phyloP scores from a whole-genome alignment of 257 asterid species.

The Solanum habrochaites region DNA sequence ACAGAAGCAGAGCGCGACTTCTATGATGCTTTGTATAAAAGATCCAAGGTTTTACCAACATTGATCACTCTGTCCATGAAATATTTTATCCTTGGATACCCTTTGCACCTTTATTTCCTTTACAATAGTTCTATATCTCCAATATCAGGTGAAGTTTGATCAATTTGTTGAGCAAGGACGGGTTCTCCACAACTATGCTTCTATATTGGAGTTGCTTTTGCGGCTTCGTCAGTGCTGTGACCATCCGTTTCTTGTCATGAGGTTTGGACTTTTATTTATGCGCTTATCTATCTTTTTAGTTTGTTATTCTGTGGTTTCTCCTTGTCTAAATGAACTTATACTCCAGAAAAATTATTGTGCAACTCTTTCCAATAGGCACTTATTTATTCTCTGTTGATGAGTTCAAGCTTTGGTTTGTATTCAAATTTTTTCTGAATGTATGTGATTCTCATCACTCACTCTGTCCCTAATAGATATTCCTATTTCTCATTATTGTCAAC shows the following conservation, averaged over 20 bases:
- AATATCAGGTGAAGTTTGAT: conserved; percentile 70
- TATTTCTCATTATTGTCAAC: neutral
- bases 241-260: conserved; percentile 96
- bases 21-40: conserved; percentile 83
- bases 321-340: neutral
- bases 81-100: neutral
- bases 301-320: neutral
- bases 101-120: conserved; percentile 1
- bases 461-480: neutral
- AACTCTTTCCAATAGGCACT: neutral
- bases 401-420: neutral
- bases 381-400: neutral
- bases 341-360: neutral
- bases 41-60: conserved; percentile 58
- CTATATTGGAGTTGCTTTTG: conserved; percentile 86
- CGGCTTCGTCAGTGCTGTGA: conserved; percentile 99
- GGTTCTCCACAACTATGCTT: conserved; percentile 95
- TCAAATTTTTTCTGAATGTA: neutral
- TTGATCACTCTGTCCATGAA: neutral
- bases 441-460: neutral
- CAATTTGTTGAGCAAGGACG: conserved; percentile 98
- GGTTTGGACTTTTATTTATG: conserved; percentile 25
- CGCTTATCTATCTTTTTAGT: neutral
- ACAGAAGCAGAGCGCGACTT: conserved; percentile 85
- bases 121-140: neutral